phyloP scores from a whole-genome alignment of 73 alveolate genomes.

The Paramecium tetraurelia region DNA sequence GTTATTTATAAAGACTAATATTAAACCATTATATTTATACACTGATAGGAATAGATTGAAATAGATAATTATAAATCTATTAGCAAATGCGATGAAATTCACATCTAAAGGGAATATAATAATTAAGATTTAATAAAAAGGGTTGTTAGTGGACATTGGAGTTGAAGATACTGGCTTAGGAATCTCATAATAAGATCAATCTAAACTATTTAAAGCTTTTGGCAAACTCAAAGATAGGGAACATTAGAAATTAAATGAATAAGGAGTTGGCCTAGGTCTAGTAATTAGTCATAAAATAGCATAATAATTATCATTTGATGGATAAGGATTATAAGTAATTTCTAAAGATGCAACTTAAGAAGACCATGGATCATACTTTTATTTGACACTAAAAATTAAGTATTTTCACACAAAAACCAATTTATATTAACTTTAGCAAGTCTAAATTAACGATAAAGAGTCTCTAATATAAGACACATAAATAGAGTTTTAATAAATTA shows the following conservation, averaged over 20 bases:
- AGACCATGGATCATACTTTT: neutral
- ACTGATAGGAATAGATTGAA: conserved; percentile 63
- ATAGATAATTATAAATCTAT: conserved; percentile 55
- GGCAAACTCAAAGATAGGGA: conserved; percentile 35
- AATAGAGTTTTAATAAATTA: neutral
- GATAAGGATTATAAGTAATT: neutral
- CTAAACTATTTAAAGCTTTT: conserved; percentile 57
- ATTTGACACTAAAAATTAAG: neutral
- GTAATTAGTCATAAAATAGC: conserved; percentile 25
- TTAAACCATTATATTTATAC: neutral
- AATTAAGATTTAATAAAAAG: conserved; percentile 23
- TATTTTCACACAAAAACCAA: neutral
- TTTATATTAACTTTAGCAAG: neutral
- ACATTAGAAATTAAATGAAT: neutral
- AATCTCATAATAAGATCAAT: conserved; percentile 36
- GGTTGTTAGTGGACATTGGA: neutral
- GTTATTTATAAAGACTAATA: neutral
- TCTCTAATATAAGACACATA: neutral
- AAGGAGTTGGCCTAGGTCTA: conserved; percentile 38
- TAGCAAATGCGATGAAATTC: conserved; percentile 69
- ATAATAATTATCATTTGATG: neutral
- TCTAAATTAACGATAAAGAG: neutral
- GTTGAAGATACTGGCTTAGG: conserved; percentile 71
- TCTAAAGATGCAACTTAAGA: neutral
- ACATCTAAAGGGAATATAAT: conserved; percentile 53